Evolutionary conservation across 345 rosid genomes (phyloP).

Genomic region (Rhizophora apiculata): DNA sequence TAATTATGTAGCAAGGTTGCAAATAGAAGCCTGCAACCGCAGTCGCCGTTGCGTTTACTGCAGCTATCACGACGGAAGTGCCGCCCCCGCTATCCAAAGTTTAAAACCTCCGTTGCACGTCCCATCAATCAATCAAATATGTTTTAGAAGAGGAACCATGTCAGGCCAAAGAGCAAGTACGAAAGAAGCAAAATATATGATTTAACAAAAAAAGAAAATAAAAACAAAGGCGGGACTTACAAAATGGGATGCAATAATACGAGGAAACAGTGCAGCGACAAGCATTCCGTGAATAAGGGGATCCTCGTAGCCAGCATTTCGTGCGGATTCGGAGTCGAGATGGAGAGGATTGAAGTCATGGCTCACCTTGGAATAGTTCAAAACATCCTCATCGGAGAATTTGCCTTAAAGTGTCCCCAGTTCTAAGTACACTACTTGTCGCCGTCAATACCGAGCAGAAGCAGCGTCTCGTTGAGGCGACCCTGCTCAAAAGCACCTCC

Average conservation of each 20-base stretch:
- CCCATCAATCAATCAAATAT: no score
- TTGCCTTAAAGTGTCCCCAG: conserved; percentile 59
- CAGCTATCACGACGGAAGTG: no score
- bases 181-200: no score
- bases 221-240: conserved; percentile 39
- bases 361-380: conserved; percentile 67
- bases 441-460: conserved; percentile 39
- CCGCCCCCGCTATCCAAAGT: no score
- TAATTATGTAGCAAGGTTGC: no score
- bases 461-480: conserved; percentile 32
- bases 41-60: no score
- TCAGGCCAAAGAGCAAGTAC: no score
- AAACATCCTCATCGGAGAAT: conserved; percentile 62
- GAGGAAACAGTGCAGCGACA: conserved; percentile 78
- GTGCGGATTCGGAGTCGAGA: conserved; percentile 61
- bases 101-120: no score
- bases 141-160: no score
- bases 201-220: not conserved
- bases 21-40: no score
- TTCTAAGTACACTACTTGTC: conserved; percentile 28
- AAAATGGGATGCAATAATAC: conserved; percentile 65
- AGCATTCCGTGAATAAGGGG: conserved; percentile 85
- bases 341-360: conserved; percentile 73
- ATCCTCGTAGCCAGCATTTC: conserved; percentile 59
- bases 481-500: conserved; percentile 18